These are phyloP conservation scores for Seiridium unicorne DNA, from an alignment of 2,329 filamentous ascomycete genomes.

Conservation along the genomic window DNA sequence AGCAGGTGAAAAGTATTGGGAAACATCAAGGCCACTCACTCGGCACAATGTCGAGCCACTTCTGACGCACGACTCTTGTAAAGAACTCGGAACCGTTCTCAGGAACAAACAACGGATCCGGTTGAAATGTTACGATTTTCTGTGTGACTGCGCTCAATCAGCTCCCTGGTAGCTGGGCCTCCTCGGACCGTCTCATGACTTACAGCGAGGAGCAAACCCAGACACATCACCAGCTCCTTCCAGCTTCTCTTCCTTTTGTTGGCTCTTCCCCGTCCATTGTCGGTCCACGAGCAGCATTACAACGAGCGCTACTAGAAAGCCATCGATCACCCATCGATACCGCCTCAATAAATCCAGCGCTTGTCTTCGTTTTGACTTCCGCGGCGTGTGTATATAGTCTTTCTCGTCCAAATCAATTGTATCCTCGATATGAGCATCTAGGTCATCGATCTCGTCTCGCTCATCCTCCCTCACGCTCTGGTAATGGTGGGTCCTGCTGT, in stretches of 20 bases:
- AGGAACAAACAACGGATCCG: constrained; percentile 34
- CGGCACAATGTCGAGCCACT: constrained; percentile 38
- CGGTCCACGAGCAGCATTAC: constrained; percentile 32
- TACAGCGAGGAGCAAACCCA: constrained; percentile 37
- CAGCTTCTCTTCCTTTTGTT: constrained; percentile 16
- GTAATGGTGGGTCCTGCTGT: constrained; percentile 8
- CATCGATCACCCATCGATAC: constrained; percentile 31
- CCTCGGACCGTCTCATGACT: constrained; percentile 7
- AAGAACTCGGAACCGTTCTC: constrained; percentile 39
- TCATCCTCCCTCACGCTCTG: constrained; percentile 17
- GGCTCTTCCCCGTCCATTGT: constrained; percentile 6
- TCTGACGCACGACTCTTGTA: constrained; percentile 25
- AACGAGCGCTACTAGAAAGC: constrained; percentile 31
- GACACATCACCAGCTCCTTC: constrained; percentile 36
- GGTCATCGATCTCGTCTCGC: constrained; percentile 13
- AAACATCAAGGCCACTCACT: constrained; percentile 19
- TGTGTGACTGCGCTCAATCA: constrained; percentile 28
- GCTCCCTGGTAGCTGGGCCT: background rate
- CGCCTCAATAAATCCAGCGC: constrained; percentile 17
- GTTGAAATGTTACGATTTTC: constrained; percentile 35
- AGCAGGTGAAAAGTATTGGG: background rate
- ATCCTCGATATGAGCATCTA: constrained; percentile 24
- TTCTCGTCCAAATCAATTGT: constrained; percentile 26
- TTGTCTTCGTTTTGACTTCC: constrained; percentile 10
- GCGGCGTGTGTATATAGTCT: constrained; percentile 21